A percentile compares a stretch with the other conserved stretches of the same genome.
phyloP scores from a whole-genome alignment of 495 filamentous ascomycete species.

The Barbatosphaeria neglecta region DNA sequence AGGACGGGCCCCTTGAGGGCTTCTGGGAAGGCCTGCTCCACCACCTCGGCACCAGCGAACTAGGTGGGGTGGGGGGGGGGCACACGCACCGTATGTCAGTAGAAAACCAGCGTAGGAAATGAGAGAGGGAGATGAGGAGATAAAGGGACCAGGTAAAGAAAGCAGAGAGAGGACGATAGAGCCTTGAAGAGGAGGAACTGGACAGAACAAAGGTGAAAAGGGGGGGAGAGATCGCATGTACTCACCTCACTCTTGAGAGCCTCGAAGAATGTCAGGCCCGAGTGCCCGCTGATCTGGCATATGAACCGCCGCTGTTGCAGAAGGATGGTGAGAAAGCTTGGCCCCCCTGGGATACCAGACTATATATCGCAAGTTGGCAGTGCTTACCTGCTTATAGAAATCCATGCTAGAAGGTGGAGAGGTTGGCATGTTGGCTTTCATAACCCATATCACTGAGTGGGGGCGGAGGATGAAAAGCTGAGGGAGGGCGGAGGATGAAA shows the following conservation, averaged over 20 bases:
- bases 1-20: constrained; percentile 83
- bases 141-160: too few species aligned
- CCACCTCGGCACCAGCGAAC: constrained; percentile 75
- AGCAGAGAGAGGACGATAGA: neutral
- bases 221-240: neutral
- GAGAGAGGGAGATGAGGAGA: neutral
- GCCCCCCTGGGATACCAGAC: neutral
- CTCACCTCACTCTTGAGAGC: constrained; percentile 87
- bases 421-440: constrained; percentile 14
- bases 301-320: constrained; percentile 65
- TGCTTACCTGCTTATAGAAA: constrained; percentile 75
- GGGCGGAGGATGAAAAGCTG: neutral
- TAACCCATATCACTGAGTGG: neutral
- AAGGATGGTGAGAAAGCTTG: too few species aligned
- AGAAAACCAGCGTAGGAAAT: neutral
- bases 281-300: constrained; percentile 90
- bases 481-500: neutral
- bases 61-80: constrained; percentile 16
- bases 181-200: neutral
- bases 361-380: neutral
- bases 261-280: constrained; percentile 86
- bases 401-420: constrained; percentile 53
- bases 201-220: neutral
- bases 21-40: constrained; percentile 86
- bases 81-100: neutral